Percentiles rank a stretch among this genome's conserved stretches.
Conservation (phyloP, 225 moss, liverwort and hornwort species). For the Bryoerythrophyllum caledonicum region DNA sequence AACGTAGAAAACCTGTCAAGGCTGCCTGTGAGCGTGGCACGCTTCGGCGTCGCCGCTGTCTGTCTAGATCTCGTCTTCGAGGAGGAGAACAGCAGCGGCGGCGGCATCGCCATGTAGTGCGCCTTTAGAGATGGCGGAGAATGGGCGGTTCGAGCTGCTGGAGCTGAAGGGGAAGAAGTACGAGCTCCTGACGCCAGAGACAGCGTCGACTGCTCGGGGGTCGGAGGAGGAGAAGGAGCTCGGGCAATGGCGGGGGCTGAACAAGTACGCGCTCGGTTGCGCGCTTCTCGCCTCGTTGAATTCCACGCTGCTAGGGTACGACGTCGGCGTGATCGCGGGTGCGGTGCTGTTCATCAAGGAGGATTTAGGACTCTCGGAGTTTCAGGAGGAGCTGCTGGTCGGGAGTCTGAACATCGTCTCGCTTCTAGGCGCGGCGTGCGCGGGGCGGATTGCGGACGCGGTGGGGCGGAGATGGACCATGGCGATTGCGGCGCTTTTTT, state of each 20-base stretch:
- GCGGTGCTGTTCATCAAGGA: conserved; percentile 81
- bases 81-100: not conserved
- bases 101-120: not conserved
- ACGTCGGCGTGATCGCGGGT: conserved; percentile 93
- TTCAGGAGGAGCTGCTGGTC: conserved; percentile 80
- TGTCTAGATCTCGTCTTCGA: conserved; percentile 5
- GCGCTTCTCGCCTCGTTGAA: conserved; percentile 83
- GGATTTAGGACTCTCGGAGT: conserved; percentile 71
- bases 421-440: conserved; percentile 69
- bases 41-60: no score
- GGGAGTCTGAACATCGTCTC: conserved; percentile 88
- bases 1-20: no score
- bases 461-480: conserved; percentile 92
- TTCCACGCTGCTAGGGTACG: conserved; percentile 86
- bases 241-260: conserved; percentile 38
- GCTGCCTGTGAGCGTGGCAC: no score
- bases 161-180: conserved; percentile 53
- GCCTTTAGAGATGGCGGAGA: conserved; percentile 32
- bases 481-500: conserved; percentile 79
- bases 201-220: not conserved
- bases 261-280: conserved; percentile 71
- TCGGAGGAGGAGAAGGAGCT: conserved; percentile 11
- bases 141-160: conserved; percentile 34
- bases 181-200: conserved; percentile 40
- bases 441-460: conserved; percentile 85